Percentiles rank a stretch among this genome's conserved stretches.
Conservation (phyloP, 106 monocot species). For the Gastrodia elata region DNA sequence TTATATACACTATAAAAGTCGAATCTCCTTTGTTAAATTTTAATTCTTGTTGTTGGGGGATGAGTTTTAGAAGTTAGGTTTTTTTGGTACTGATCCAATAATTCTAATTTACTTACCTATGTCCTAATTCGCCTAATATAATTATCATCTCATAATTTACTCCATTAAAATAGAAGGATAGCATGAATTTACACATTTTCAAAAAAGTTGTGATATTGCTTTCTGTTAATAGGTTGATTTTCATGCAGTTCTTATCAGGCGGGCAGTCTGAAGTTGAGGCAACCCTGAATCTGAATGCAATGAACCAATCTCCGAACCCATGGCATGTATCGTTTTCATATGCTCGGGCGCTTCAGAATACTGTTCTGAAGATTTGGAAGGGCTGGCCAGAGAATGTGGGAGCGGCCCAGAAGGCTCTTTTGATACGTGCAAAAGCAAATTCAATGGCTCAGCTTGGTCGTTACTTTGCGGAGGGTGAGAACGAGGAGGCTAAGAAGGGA, state of each 20-base stretch:
- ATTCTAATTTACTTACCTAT: no score
- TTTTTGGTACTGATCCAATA: no score
- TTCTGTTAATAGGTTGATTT: background rate
- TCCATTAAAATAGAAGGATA: background rate
- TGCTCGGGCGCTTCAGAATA: constrained; percentile 82
- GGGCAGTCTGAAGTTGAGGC: constrained; percentile 92
- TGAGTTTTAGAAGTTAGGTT: no score
- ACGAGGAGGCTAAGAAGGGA: constrained; percentile 62
- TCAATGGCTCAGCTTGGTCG: constrained; percentile 78
- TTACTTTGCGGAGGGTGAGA: constrained; percentile 65
- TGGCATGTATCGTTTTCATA: constrained; percentile 98
- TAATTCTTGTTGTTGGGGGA: no score
- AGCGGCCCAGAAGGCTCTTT: constrained; percentile 60
- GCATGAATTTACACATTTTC: background rate
- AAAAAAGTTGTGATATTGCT: background rate
- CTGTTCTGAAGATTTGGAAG: constrained; percentile 79
- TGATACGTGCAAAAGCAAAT: constrained; percentile 73
- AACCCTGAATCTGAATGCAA: constrained; percentile 88
- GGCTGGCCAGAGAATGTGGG: constrained; percentile 66
- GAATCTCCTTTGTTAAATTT: no score
- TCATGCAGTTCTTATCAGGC: constrained; percentile 81
- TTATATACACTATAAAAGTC: no score
- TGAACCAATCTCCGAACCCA: constrained; percentile 86
- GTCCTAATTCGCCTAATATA: no score
- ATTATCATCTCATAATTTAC: background rate